Conservation (phyloP, 1,284 basidiomycete species). For the Boletus smithii region DNA sequence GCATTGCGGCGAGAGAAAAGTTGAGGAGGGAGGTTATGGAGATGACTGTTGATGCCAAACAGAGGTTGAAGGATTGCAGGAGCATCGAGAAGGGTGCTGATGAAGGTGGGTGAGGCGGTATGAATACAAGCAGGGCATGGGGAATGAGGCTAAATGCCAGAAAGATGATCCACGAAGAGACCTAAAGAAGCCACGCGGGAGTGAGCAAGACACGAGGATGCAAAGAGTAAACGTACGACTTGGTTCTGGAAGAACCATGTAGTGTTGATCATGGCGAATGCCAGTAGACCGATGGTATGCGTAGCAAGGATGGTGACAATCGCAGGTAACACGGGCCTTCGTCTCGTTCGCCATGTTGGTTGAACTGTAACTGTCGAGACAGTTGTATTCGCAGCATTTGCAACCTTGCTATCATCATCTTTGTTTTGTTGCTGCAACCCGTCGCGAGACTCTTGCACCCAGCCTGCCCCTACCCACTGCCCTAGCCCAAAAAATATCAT, state of each 20-base stretch:
- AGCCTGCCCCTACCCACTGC: conserved; percentile 67
- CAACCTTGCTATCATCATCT: conserved; percentile 14
- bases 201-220: neutral
- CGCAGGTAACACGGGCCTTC: conserved; percentile 49
- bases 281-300: conserved; percentile 48
- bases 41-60: conserved; percentile 78
- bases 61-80: conserved; percentile 71
- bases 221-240: conserved; percentile 34
- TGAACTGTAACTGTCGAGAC: conserved; percentile 2
- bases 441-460: conserved; percentile 34
- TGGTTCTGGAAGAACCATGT: conserved; percentile 40
- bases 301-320: conserved; percentile 53
- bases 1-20: conserved; percentile 76
- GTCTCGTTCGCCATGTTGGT: conserved; percentile 37
- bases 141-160: conserved; percentile 31
- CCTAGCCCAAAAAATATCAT: conserved; percentile 80
- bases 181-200: conserved; percentile 12
- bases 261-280: conserved; percentile 47
- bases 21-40: conserved; percentile 85
- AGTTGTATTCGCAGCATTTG: neutral
- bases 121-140: conserved; percentile 25
- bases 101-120: conserved; percentile 18
- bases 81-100: conserved; percentile 45
- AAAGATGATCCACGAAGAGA: conserved; percentile 31
- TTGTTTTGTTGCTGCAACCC: conserved; percentile 6